These are phyloP conservation scores for Sporopachydermia lactativora DNA, from an alignment of 805 yeast species.

Conservation along the genomic window DNA sequence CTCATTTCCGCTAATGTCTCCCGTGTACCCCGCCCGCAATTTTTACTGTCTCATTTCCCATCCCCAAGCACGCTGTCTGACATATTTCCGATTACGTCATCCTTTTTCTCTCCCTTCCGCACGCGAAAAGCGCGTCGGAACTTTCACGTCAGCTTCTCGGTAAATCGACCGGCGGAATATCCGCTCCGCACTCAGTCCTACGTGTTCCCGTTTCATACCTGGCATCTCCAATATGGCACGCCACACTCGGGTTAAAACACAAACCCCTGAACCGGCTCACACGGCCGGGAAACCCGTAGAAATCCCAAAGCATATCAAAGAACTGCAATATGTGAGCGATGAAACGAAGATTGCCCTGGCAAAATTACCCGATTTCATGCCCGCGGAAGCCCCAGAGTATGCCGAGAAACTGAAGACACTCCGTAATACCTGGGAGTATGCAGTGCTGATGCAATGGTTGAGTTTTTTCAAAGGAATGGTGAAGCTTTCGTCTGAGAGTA, in stretches of 20 bases:
- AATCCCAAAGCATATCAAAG: background rate
- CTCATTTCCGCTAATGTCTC: too few species aligned
- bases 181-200: too few species aligned
- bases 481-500: background rate
- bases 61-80: too few species aligned
- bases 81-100: too few species aligned
- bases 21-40: too few species aligned
- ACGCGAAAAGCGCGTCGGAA: too few species aligned
- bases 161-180: too few species aligned
- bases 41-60: too few species aligned
- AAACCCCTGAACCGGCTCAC: background rate
- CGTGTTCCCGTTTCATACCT: too few species aligned
- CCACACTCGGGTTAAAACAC: background rate
- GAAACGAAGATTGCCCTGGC: conserved; percentile 1
- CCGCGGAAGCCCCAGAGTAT: background rate
- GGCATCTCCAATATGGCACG: background rate
- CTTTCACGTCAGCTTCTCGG: too few species aligned
- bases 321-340: background rate
- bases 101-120: too few species aligned
- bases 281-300: background rate
- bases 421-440: conserved; percentile 1
- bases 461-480: conserved; percentile 1
- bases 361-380: background rate
- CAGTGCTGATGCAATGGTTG: conserved; percentile 1
- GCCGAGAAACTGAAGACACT: background rate